Evolutionary conservation across 129 eudicot genomes (phyloP).

Genomic region (Ambrosia artemisiifolia): DNA sequence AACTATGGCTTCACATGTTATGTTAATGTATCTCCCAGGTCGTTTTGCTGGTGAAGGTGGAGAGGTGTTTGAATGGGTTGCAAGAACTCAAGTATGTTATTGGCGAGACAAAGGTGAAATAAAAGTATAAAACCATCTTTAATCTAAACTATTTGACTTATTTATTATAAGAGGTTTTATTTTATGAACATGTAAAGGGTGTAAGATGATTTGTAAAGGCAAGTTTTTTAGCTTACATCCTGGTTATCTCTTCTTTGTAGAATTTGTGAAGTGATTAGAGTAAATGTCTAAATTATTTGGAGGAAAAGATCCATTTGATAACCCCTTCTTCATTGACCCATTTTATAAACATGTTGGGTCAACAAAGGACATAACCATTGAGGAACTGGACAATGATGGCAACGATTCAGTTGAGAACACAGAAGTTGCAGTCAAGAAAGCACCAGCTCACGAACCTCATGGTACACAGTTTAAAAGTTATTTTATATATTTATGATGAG

Average conservation of each 20-base stretch:
- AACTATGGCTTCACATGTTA: too few species aligned
- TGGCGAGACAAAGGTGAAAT: too few species aligned
- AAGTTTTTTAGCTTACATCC: too few species aligned
- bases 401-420: conserved; percentile 27
- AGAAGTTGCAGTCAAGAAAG: conserved; percentile 34
- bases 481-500: not conserved
- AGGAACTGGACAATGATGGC: conserved; percentile 55
- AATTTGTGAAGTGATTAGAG: not conserved
- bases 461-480: conserved; percentile 28
- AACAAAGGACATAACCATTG: conserved; percentile 46
- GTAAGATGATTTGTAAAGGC: too few species aligned
- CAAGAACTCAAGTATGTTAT: too few species aligned
- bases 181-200: too few species aligned
- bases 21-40: too few species aligned
- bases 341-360: conserved; percentile 29
- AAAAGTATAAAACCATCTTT: too few species aligned
- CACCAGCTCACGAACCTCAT: conserved; percentile 21
- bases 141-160: too few species aligned
- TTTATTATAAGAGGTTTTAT: too few species aligned
- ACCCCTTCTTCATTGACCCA: conserved; percentile 54
- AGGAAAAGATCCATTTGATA: conserved; percentile 67
- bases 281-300: conserved; percentile 46
- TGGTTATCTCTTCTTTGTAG: not conserved
- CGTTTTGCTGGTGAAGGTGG: too few species aligned
- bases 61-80: too few species aligned